Percentiles rank a stretch among this genome's conserved stretches.
Conservation (phyloP, 2,329 filamentous ascomycete species). For the Stachybotrys chartarum region DNA sequence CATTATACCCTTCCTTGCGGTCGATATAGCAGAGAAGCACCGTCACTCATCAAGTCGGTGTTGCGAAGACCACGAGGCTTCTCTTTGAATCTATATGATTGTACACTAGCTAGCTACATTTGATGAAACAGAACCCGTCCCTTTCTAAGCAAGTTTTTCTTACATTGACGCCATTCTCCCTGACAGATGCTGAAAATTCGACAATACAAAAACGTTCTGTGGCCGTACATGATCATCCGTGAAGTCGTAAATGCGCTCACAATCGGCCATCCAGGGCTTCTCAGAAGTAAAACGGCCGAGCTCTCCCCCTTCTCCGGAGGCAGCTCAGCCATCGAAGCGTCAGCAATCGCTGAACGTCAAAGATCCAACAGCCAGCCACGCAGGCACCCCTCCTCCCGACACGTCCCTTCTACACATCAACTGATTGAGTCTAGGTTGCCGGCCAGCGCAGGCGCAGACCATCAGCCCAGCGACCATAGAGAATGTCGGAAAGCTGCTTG, state of each 20-base stretch:
- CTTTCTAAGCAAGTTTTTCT: background rate
- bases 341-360: background rate
- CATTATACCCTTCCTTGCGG: too few species aligned
- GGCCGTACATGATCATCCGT: background rate
- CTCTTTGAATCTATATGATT: conserved; percentile 1
- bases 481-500: conserved; percentile 79
- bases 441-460: conserved; percentile 69
- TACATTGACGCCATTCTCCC: background rate
- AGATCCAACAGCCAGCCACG: background rate
- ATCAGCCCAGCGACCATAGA: conserved; percentile 87
- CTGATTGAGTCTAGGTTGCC: conserved; percentile 18
- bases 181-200: background rate
- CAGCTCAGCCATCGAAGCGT: background rate
- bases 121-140: background rate
- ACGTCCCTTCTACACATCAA: background rate
- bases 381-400: too few species aligned
- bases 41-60: background rate
- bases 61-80: background rate
- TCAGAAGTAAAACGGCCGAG: background rate
- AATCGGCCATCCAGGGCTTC: background rate
- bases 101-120: conserved; percentile 11
- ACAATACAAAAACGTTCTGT: background rate
- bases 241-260: background rate
- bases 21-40: too few species aligned
- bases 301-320: too few species aligned